Base-by-base conservation (phyloP, 2,329 filamentous ascomycete genomes). In the Alternaria alternata region DNA sequence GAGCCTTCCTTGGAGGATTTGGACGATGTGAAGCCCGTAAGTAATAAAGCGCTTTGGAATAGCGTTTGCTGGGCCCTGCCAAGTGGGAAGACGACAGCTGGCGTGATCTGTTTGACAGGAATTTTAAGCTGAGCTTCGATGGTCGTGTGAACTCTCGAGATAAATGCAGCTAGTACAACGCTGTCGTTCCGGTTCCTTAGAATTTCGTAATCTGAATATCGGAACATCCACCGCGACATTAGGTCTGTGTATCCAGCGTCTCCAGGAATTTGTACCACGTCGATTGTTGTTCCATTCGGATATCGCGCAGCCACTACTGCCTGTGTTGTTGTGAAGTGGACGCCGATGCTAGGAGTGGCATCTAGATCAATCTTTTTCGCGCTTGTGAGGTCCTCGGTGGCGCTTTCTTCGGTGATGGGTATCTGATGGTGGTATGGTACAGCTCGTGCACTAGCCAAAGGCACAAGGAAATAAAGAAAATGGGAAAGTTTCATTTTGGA, bases 271-370 rank as follows among this genome's bases (percentile, higher is more conserved):
- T 48, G 66, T n/a, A 63, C 56, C 38, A 75, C n/a, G 48, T 72
- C 65, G 16, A 57, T 61, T 9, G 57, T 66, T 7, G 65, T 72
- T 6, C 71, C 72, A 52, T 72, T 69, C 20, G 60, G 43, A 51
- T 71, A 71, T n/a, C 65, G 59, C 8, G 67, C 65, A 22, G 71
- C 66, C 30, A 69, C 70, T 38, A 64, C 59, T 22, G 71, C 71
- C 54, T 73, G 68, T 38, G 68, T 71, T 3, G 65, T 70, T 12
- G 72, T 71, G 24, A 75, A 74, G 49, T 75, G 72, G 16, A 75
- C 56, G 11, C 72, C 72, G 44, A 75, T 62, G 26, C 54, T 66
- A 9, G 66, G 63, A 12, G 51, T 39, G 36, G 28, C 22, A 26
- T 62, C 48, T n/a, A 64, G 11, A 4, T 18, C 46, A 4, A 34